These are phyloP conservation scores for Arthrinium phaeospermum DNA, from an alignment of 2,329 filamentous ascomycete genomes.

Conservation along the genomic window DNA sequence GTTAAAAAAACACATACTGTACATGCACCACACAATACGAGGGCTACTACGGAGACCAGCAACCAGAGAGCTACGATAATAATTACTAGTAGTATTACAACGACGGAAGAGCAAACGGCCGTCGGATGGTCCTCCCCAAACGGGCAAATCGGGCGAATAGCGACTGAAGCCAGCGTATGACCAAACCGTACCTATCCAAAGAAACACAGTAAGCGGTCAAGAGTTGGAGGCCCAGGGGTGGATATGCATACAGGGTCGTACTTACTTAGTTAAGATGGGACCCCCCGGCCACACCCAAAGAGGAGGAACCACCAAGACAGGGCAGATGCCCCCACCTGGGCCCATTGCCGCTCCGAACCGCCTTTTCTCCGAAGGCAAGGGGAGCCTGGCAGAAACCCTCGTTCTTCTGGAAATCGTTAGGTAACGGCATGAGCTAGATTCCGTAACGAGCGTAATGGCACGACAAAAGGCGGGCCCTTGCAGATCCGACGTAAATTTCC, in stretches of 20 bases:
- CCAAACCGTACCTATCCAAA: neutral
- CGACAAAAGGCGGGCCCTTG: neutral
- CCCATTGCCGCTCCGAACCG: neutral
- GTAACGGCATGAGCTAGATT: neutral
- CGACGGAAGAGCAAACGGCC: no score
- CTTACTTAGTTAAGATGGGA: neutral
- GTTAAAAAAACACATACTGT: no score
- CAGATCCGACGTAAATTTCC: neutral
- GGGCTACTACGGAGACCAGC: no score
- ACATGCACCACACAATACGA: no score
- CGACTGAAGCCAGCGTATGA: neutral
- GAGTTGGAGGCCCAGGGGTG: neutral
- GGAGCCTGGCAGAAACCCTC: neutral
- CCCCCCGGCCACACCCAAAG: neutral
- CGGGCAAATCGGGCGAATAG: neutral
- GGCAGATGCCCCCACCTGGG: neutral
- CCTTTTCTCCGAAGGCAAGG: neutral
- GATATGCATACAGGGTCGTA: neutral
- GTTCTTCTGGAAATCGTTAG: neutral
- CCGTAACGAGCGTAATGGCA: neutral
- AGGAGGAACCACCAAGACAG: neutral
- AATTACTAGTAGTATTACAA: no score
- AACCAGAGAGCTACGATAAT: no score
- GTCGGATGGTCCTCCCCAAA: neutral
- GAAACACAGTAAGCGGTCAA: neutral